Evolutionary conservation across 179 eudicot species (phyloP).

Genomic region (Carnegiea gigantea): DNA sequence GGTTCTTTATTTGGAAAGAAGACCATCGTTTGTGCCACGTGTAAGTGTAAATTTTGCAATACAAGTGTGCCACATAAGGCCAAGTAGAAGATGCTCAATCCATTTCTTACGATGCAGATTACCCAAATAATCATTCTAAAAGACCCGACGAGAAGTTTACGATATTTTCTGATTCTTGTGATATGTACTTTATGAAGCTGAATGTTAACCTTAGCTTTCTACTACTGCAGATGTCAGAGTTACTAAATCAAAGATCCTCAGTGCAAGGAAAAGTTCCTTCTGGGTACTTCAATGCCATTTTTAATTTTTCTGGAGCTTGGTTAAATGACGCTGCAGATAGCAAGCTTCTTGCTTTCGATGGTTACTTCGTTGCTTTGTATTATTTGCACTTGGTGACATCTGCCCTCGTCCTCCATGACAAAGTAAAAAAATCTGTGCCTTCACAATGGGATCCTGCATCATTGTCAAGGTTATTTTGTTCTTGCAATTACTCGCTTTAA

Average conservation of each 20-base stretch:
- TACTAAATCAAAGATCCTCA: slow-evolving; percentile 83
- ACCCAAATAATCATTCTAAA: background rate
- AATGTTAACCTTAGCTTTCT: slow-evolving; percentile 10
- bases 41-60: background rate
- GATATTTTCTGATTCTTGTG: background rate
- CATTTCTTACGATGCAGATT: background rate
- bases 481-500: slow-evolving; percentile 8
- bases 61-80: background rate
- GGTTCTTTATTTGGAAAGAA: background rate
- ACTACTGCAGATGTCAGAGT: slow-evolving; percentile 86
- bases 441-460: slow-evolving; percentile 85
- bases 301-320: slow-evolving; percentile 86
- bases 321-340: slow-evolving; percentile 72
- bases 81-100: background rate
- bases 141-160: background rate
- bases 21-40: background rate
- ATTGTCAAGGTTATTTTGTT: slow-evolving; percentile 67
- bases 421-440: slow-evolving; percentile 89
- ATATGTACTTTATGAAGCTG: background rate
- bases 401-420: slow-evolving; percentile 69
- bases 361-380: slow-evolving; percentile 85
- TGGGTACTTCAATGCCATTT: slow-evolving; percentile 83
- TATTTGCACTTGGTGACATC: slow-evolving; percentile 77
- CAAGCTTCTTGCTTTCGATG: slow-evolving; percentile 91
- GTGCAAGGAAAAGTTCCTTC: slow-evolving; percentile 93